A percentile compares a stretch with the other conserved stretches of the same genome.
phyloP scores from a whole-genome alignment of 1,284 basidiomycete genomes.

The Sutorius eximius region DNA sequence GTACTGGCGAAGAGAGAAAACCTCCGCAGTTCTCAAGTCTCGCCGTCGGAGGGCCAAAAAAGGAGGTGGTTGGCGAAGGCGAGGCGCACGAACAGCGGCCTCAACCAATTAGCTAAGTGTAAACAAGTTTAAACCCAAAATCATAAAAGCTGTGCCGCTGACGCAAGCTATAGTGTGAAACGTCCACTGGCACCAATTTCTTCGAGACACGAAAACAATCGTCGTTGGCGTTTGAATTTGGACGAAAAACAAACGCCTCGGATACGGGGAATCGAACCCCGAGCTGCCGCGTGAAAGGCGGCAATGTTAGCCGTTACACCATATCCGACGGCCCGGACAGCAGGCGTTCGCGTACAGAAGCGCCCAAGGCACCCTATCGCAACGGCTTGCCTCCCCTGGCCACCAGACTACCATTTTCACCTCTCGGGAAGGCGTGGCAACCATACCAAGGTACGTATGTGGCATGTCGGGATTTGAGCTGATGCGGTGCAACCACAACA shows the following conservation, averaged over 20 bases:
- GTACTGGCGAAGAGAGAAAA: too few relatives aligned
- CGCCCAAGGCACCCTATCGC: background rate
- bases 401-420: too few relatives aligned
- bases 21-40: too few relatives aligned
- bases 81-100: too few relatives aligned
- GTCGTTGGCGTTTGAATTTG: slow-evolving; percentile 57
- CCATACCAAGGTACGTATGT: background rate
- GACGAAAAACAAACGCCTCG: slow-evolving; percentile 31
- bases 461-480: background rate
- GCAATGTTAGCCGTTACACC: slow-evolving; percentile 75
- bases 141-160: background rate
- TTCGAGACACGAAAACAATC: slow-evolving; percentile 38
- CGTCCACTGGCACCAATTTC: background rate
- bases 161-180: background rate
- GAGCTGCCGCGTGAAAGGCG: slow-evolving; percentile 66
- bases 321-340: slow-evolving; percentile 45
- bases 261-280: slow-evolving; percentile 60
- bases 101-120: too few relatives aligned
- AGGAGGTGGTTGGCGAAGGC: too few relatives aligned
- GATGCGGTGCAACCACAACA: background rate
- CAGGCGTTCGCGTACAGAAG: background rate
- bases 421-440: background rate
- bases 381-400: too few relatives aligned
- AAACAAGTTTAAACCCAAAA: too few relatives aligned
- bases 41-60: too few relatives aligned